A percentile compares a stretch with the other conserved stretches of the same genome.
Evolutionary conservation across 2,329 filamentous ascomycete species (phyloP).

Genomic region (Colletotrichum lindemuthianum): DNA sequence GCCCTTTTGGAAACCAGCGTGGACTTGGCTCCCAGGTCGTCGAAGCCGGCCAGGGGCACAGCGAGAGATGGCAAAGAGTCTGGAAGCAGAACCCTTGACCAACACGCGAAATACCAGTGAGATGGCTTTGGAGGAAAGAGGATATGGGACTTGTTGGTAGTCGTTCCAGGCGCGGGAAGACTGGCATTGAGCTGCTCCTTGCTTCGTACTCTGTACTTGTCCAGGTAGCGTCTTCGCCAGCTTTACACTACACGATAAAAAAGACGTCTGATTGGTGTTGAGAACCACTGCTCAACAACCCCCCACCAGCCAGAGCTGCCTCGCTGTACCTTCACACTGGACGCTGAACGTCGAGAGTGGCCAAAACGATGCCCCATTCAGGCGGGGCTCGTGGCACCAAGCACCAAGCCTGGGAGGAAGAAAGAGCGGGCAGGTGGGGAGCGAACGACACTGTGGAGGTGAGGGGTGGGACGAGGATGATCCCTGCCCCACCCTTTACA

Average conservation of each 20-base stretch:
- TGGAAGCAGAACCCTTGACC: constrained; percentile 24
- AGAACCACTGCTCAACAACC: too few relatives aligned
- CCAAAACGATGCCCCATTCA: constrained; percentile 1
- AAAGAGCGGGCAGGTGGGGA: constrained; percentile 30
- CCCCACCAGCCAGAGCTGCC: too few relatives aligned
- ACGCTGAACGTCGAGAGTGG: constrained; percentile 12
- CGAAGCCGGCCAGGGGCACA: constrained; percentile 9
- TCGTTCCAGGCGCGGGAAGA: too few relatives aligned
- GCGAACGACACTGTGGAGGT: neutral
- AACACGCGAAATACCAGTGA: neutral
- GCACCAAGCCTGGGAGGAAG: constrained; percentile 3
- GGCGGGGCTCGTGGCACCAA: constrained; percentile 24
- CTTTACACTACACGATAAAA: too few relatives aligned
- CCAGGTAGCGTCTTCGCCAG: too few relatives aligned
- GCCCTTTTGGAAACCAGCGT: neutral
- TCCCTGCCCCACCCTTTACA: constrained; percentile 1
- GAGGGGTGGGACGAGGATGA: constrained; percentile 6
- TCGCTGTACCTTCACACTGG: too few relatives aligned
- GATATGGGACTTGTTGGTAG: too few relatives aligned
- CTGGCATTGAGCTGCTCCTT: too few relatives aligned
- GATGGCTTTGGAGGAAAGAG: too few relatives aligned
- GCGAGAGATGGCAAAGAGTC: constrained; percentile 3
- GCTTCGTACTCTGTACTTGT: too few relatives aligned
- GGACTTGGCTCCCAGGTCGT: neutral
- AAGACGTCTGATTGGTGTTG: too few relatives aligned